Evolutionary conservation across 371 early-diverging fungal genomes (phyloP).

Genomic region (Apophysomyces elegans): DNA sequence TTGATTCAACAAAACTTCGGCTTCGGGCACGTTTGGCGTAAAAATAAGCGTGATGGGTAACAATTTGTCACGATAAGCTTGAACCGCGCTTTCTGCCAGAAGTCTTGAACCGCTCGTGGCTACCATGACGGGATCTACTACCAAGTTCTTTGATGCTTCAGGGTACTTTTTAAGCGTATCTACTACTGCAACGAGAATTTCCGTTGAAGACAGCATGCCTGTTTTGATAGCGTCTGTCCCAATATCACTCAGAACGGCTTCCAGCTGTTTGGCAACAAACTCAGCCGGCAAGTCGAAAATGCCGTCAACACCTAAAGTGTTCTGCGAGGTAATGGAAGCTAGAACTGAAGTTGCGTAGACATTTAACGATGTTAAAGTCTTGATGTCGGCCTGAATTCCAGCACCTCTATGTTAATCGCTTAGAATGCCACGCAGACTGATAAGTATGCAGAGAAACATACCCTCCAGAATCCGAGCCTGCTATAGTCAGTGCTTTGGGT

Average conservation of each 20-base stretch:
- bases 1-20: conserved; percentile 59
- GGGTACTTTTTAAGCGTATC: conserved; percentile 45
- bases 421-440: not conserved
- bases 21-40: conserved; percentile 87
- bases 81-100: conserved; percentile 65
- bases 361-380: conserved; percentile 76
- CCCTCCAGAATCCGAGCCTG: conserved; percentile 71
- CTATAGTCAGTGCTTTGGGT: conserved; percentile 58
- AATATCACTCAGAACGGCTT: conserved; percentile 77
- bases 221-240: conserved; percentile 80
- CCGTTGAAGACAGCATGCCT: conserved; percentile 78
- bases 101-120: conserved; percentile 74
- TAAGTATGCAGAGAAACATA: conserved; percentile 17
- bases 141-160: conserved; percentile 41
- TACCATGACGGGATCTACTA: conserved; percentile 90
- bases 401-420: conserved; percentile 55
- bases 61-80: conserved; percentile 53
- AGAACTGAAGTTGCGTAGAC: conserved; percentile 79
- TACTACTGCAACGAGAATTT: conserved; percentile 64
- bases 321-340: conserved; percentile 84
- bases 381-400: conserved; percentile 89
- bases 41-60: conserved; percentile 73
- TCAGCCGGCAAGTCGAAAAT: conserved; percentile 64
- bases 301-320: conserved; percentile 77
- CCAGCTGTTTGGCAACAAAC: conserved; percentile 74